Conservation (phyloP, 495 filamentous ascomycete genomes). For the Penicillium riverlandense region DNA sequence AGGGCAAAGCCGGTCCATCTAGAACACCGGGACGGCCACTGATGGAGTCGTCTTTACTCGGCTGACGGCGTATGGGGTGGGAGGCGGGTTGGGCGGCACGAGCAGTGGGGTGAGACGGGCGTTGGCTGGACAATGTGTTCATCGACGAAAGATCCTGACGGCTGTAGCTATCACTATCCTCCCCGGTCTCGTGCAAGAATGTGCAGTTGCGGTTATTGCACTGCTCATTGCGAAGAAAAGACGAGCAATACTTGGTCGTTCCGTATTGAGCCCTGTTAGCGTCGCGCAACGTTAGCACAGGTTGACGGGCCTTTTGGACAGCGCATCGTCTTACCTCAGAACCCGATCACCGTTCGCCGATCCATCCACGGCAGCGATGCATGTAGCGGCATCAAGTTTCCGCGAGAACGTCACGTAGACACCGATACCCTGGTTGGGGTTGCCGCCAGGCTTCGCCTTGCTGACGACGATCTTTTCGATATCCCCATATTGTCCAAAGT, state of each 20-base stretch:
- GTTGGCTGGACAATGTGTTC: slow-evolving; percentile 78
- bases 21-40: slow-evolving; percentile 44
- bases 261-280: slow-evolving; percentile 76
- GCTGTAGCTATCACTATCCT: slow-evolving; percentile 94
- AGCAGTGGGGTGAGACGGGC: slow-evolving; percentile 28
- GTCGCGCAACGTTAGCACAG: too few relatives aligned
- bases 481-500: slow-evolving; percentile 97
- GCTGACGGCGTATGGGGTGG: slow-evolving; percentile 65
- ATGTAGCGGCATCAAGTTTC: slow-evolving; percentile 77
- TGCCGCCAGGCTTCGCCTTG: slow-evolving; percentile 73
- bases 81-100: slow-evolving; percentile 42
- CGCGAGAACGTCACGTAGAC: slow-evolving; percentile 95
- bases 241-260: slow-evolving; percentile 98
- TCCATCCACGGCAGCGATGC: slow-evolving; percentile 87
- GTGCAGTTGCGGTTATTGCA: slow-evolving; percentile 95
- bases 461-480: slow-evolving; percentile 99
- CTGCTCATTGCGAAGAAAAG: slow-evolving; percentile 85
- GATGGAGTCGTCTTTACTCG: slow-evolving; percentile 67
- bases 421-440: slow-evolving; percentile 74
- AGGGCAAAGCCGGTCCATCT: slow-evolving; percentile 81
- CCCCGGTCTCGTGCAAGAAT: slow-evolving; percentile 94
- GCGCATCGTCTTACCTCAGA: slow-evolving; percentile 44
- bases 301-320: too few relatives aligned
- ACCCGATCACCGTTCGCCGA: slow-evolving; percentile 83
- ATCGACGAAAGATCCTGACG: slow-evolving; percentile 94